Percentiles rank a stretch among this genome's conserved stretches.
Conservation (phyloP, 306 rosid genomes). For the Lathyrus aphaca region DNA sequence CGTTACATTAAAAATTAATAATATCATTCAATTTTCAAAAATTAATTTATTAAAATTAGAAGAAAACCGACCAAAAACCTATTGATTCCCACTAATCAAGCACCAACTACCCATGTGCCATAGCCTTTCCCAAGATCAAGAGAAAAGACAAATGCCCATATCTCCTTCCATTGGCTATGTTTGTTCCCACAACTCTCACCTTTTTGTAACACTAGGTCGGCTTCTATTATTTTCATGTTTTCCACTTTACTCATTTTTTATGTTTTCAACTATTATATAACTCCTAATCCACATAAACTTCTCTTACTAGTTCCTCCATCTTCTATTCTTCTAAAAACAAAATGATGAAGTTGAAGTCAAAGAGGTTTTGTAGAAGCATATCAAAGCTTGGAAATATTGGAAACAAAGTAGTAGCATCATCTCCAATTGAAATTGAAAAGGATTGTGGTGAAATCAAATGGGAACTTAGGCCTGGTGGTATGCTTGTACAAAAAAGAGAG, state of each 20-base stretch:
- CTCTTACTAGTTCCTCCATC: conserved; percentile 1
- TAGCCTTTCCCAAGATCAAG: conserved; percentile 50
- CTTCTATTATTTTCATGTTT: conserved; percentile 46
- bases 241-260: conserved; percentile 25
- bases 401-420: conserved; percentile 34
- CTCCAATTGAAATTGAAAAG: conserved; percentile 39
- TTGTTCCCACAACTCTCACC: conserved; percentile 28
- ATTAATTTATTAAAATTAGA: neutral
- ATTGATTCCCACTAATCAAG: conserved; percentile 65
- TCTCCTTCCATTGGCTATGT: conserved; percentile 44
- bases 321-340: conserved; percentile 11
- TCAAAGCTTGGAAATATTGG: conserved; percentile 56
- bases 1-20: too few relatives aligned
- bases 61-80: conserved; percentile 36
- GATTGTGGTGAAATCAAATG: conserved; percentile 69
- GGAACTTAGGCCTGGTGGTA: conserved; percentile 97
- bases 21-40: too few relatives aligned
- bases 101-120: conserved; percentile 81
- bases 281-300: conserved; percentile 33
- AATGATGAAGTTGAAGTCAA: conserved; percentile 87
- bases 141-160: conserved; percentile 41
- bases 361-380: conserved; percentile 67
- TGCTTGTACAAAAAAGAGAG: conserved; percentile 95
- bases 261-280: conserved; percentile 49
- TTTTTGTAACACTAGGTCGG: conserved; percentile 46